Percentiles rank a stretch among this genome's conserved stretches.
Conservation (phyloP, 192 early-diverging fungal genomes). For the Coemansia aciculifera region DNA sequence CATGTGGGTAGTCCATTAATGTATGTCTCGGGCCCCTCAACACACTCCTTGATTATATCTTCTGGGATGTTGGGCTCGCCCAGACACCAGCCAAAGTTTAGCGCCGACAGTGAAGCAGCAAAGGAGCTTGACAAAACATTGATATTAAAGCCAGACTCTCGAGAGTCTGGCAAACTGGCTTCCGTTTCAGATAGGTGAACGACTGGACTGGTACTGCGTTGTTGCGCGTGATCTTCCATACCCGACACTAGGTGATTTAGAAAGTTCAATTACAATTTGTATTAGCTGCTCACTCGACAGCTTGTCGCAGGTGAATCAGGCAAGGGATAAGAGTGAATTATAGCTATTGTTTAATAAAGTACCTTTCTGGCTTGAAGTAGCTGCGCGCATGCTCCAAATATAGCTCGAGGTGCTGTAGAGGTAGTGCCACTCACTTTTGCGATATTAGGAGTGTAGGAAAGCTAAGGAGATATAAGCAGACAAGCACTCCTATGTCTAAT, state of each 20-base stretch:
- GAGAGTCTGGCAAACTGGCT: conserved; percentile 27
- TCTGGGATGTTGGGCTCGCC: conserved; percentile 60
- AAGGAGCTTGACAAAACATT: conserved; percentile 24
- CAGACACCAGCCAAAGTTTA: conserved; percentile 57
- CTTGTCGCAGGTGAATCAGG: not conserved
- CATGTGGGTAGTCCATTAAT: conserved; percentile 43
- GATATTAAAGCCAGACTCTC: conserved; percentile 30
- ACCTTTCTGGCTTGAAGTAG: not conserved
- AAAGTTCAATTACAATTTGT: not conserved
- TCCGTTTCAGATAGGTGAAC: not conserved
- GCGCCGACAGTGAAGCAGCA: conserved; percentile 43
- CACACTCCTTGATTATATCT: conserved; percentile 51
- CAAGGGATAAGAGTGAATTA: not conserved
- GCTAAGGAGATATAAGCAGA: not conserved
- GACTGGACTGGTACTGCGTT: not conserved
- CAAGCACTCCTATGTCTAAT: not conserved
- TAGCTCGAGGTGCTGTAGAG: not conserved
- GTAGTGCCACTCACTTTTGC: not conserved
- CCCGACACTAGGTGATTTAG: not conserved
- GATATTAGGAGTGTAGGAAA: not conserved
- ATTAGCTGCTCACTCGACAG: not conserved
- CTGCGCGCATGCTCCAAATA: not conserved
- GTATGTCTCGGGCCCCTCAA: conserved; percentile 20
- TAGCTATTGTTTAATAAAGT: not conserved
- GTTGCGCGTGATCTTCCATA: not conserved